Conservation (phyloP, 2,329 filamentous ascomycete genomes). For the Neonectria coccinea region DNA sequence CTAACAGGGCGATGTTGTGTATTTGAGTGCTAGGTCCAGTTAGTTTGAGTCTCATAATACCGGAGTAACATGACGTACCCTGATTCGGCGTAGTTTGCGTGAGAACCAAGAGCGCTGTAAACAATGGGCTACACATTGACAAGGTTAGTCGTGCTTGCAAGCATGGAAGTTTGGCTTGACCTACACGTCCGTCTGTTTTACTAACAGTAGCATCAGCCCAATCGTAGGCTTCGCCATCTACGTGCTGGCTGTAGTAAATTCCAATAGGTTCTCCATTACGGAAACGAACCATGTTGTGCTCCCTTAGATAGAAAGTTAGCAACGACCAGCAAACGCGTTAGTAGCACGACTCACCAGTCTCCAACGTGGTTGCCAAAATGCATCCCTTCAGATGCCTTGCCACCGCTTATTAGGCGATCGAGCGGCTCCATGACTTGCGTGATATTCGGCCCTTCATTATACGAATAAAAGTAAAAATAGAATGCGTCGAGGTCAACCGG, state of each 20-base stretch:
- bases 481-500: conserved; percentile 47
- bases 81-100: conserved; percentile 49
- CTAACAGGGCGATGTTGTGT: conserved; percentile 49
- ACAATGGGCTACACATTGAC: conserved; percentile 46
- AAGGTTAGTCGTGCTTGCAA: not conserved
- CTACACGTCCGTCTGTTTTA: conserved; percentile 45
- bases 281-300: conserved; percentile 46
- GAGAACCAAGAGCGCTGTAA: conserved; percentile 51
- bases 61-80: conserved; percentile 40
- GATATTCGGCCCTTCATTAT: conserved; percentile 48
- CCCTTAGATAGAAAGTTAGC: conserved; percentile 35
- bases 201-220: conserved; percentile 47
- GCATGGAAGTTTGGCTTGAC: conserved; percentile 1
- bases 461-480: conserved; percentile 53
- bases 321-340: fast-evolving
- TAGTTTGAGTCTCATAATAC: not conserved
- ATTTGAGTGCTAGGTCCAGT: conserved; percentile 45
- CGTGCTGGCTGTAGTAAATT: conserved; percentile 47
- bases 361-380: conserved; percentile 49
- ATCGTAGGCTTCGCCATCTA: conserved; percentile 39
- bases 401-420: conserved; percentile 33
- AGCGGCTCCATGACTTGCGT: conserved; percentile 49
- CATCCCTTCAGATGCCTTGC: conserved; percentile 34
- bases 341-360: conserved; percentile 39
- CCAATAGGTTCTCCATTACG: conserved; percentile 44